Percentiles rank a stretch among this genome's conserved stretches.
Conservation (phyloP, 352 stramenopile species). For the Globisporangium nunn region DNA sequence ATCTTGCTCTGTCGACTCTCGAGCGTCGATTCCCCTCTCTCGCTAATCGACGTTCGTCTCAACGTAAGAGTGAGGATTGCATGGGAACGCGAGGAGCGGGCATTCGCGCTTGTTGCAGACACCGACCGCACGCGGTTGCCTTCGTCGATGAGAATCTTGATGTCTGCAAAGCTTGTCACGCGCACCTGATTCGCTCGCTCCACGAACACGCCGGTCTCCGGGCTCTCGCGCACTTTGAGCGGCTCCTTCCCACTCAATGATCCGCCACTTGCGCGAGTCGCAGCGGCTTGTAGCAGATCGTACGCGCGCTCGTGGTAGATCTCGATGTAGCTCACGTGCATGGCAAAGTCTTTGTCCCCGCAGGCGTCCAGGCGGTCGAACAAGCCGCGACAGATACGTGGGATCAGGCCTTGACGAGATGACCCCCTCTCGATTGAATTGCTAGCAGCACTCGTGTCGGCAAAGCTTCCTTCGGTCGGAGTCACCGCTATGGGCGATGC, state of each 20-base stretch:
- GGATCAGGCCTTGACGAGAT: slow-evolving; percentile 37
- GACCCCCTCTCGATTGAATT: not conserved
- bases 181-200: slow-evolving; percentile 43
- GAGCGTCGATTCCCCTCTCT: not conserved
- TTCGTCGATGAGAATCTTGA: slow-evolving; percentile 52
- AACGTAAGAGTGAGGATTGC: slow-evolving; percentile 60
- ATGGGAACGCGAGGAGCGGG: slow-evolving; percentile 51
- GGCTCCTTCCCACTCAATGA: slow-evolving; percentile 27
- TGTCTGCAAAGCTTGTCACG: slow-evolving; percentile 42
- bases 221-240: slow-evolving; percentile 70
- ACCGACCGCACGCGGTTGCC: slow-evolving; percentile 54
- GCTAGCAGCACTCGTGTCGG: not conserved
- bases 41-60: slow-evolving; percentile 19
- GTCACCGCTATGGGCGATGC: not conserved
- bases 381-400: slow-evolving; percentile 50
- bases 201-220: slow-evolving; percentile 56
- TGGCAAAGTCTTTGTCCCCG: slow-evolving; percentile 11
- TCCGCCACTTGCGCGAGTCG: not conserved
- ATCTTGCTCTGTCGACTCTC: slow-evolving; percentile 49
- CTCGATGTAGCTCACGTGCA: slow-evolving; percentile 77
- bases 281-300: slow-evolving; percentile 35
- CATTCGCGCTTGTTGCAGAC: slow-evolving; percentile 34
- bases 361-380: slow-evolving; percentile 34
- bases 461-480: not conserved
- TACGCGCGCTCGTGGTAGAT: slow-evolving; percentile 78